A percentile compares a stretch with the other conserved stretches of the same genome.
phyloP scores from a whole-genome alignment of 305 asterid genomes.

The Withania somnifera region DNA sequence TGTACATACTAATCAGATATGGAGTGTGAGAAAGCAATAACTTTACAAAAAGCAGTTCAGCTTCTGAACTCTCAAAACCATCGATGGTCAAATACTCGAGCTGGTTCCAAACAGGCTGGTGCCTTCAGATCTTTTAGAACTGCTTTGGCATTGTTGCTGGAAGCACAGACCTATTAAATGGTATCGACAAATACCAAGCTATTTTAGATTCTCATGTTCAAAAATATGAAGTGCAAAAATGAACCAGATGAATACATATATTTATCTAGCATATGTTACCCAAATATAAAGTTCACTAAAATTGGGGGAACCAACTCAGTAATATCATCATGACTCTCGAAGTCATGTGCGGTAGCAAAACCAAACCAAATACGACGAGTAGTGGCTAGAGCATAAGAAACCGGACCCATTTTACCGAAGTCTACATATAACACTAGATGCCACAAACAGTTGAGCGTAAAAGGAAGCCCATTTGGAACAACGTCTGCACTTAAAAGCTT shows the following conservation, averaged over 20 bases:
- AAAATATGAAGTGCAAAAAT: not conserved
- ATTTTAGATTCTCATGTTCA: not conserved
- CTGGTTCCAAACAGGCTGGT: too few species aligned
- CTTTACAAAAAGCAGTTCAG: not conserved
- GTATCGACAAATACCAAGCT: too few species aligned
- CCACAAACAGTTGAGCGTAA: not conserved
- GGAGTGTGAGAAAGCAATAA: not conserved
- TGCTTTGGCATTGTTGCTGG: too few species aligned
- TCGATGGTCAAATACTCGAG: too few species aligned
- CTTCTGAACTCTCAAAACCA: not conserved
- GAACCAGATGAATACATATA: not conserved
- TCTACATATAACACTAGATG: not conserved
- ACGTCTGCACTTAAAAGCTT: slow-evolving; percentile 1
- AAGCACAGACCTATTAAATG: too few species aligned
- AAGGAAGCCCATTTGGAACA: not conserved
- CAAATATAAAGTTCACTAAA: not conserved
- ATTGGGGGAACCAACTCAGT: too few species aligned
- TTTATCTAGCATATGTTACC: not conserved
- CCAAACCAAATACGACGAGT: too few species aligned
- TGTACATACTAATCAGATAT: not conserved
- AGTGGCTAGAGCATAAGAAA: not conserved
- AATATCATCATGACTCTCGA: too few species aligned
- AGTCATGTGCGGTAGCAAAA: too few species aligned
- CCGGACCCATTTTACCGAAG: not conserved
- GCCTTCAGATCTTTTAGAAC: too few species aligned